Conservation (phyloP, 2,329 filamentous ascomycete species). For the Gliomastix tumulicola region DNA sequence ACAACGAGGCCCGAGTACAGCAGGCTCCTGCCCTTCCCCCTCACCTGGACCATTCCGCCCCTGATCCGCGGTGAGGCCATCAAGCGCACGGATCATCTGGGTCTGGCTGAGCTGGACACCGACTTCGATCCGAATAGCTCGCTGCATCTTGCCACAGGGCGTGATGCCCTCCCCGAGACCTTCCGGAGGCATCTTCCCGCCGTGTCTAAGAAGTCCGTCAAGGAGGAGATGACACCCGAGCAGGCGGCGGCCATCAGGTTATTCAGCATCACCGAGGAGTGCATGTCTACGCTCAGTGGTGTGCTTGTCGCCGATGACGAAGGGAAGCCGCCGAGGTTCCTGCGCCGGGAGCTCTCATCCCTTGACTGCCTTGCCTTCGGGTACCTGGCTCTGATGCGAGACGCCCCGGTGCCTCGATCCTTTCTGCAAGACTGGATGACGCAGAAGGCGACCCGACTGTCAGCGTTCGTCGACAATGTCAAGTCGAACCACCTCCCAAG, state of each 20-base stretch:
- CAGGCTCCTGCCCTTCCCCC: constrained; percentile 72
- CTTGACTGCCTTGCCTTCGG: constrained; percentile 77
- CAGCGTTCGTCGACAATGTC: constrained; percentile 22
- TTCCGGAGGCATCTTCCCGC: constrained; percentile 29
- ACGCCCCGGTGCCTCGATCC: constrained; percentile 33
- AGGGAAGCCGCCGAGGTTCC: not conserved
- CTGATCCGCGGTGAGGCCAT: constrained; percentile 64
- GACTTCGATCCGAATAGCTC: constrained; percentile 37
- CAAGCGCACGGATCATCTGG: constrained; percentile 61
- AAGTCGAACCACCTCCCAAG: constrained; percentile 11
- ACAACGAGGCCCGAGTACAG: constrained; percentile 77
- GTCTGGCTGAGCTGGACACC: constrained; percentile 61
- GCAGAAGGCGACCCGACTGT: constrained; percentile 18
- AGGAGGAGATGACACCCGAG: constrained; percentile 59
- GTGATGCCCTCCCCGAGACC: constrained; percentile 29
- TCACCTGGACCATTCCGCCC: constrained; percentile 80
- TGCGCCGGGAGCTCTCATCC: constrained; percentile 12
- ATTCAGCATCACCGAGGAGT: constrained; percentile 62
- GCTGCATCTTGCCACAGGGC: constrained; percentile 25
- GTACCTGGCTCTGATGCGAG: constrained; percentile 69
- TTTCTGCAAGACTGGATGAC: constrained; percentile 33
- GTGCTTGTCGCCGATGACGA: constrained; percentile 23
- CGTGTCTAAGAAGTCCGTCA: constrained; percentile 48
- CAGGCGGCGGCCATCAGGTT: constrained; percentile 70
- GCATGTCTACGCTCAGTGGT: constrained; percentile 64